These are phyloP conservation scores for Globisporangium parvum DNA, from an alignment of 352 stramenopile genomes.

Conservation along the genomic window DNA sequence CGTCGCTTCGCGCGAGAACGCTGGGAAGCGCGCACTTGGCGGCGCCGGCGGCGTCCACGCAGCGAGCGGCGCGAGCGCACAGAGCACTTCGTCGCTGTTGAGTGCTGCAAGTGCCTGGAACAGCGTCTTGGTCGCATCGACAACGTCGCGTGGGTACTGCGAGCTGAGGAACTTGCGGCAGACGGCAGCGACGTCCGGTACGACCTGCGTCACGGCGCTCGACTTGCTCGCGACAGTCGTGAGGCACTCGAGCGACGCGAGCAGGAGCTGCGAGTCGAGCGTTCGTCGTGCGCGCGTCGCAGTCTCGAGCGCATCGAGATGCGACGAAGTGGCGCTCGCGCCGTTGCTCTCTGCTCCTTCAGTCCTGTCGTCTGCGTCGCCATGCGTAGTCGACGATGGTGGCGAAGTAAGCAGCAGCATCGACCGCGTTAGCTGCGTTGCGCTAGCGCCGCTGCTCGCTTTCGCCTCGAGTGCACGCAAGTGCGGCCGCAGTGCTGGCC, in stretches of 20 bases:
- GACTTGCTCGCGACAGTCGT: slow-evolving; percentile 36
- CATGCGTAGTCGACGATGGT: not conserved
- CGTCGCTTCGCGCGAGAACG: slow-evolving; percentile 23
- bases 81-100: slow-evolving; percentile 77
- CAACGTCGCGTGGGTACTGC: slow-evolving; percentile 26
- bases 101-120: slow-evolving; percentile 39
- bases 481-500: slow-evolving; percentile 45
- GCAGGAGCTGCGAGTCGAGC: slow-evolving; percentile 47
- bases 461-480: slow-evolving; percentile 35
- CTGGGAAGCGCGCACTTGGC: slow-evolving; percentile 33
- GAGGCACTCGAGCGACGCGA: slow-evolving; percentile 58
- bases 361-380: not conserved
- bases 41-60: slow-evolving; percentile 47
- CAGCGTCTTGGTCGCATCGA: slow-evolving; percentile 30
- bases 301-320: not conserved
- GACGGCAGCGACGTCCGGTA: slow-evolving; percentile 41
- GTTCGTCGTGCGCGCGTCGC: slow-evolving; percentile 25
- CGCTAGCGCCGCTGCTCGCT: slow-evolving; percentile 4
- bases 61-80: slow-evolving; percentile 34
- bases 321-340: not conserved
- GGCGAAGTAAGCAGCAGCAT: slow-evolving; percentile 46
- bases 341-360: not conserved
- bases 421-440: slow-evolving; percentile 42
- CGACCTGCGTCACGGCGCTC: slow-evolving; percentile 40
- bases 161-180: slow-evolving; percentile 44